Conservation (phyloP, 768 basidiomycete genomes). For the Daedalea quercina region DNA sequence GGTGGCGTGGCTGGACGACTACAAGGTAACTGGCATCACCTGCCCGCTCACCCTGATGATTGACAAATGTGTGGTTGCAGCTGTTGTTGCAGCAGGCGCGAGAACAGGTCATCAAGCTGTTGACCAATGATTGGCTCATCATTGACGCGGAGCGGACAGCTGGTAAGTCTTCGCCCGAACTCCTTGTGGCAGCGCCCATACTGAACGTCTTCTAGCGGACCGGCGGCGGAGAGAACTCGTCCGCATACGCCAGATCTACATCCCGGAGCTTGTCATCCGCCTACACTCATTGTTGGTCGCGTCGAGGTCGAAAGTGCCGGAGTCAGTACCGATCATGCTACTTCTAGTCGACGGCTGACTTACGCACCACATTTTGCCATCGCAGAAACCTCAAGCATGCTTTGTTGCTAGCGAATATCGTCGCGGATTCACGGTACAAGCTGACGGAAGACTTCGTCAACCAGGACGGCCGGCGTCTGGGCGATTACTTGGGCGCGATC, state of each 20-base stretch:
- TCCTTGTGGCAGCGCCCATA: not conserved
- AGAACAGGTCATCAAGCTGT: constrained; percentile 59
- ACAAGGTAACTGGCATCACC: constrained; percentile 39
- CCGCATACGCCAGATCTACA: constrained; percentile 81
- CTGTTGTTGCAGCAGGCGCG: constrained; percentile 55
- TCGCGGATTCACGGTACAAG: constrained; percentile 83
- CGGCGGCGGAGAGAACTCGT: constrained; percentile 59
- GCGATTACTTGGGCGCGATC: constrained; percentile 70
- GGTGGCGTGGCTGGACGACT: constrained; percentile 56
- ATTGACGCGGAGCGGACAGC: constrained; percentile 39
- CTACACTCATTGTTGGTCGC: constrained; percentile 67
- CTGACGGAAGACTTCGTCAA: constrained; percentile 81
- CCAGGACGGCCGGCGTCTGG: constrained; percentile 52
- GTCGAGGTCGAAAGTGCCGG: constrained; percentile 57
- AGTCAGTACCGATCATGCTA: constrained; percentile 40
- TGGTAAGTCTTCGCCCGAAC: constrained; percentile 25
- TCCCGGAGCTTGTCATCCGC: constrained; percentile 85
- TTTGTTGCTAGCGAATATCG: constrained; percentile 71
- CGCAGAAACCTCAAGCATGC: constrained; percentile 70
- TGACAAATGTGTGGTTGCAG: constrained; percentile 23
- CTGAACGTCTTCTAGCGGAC: constrained; percentile 27
- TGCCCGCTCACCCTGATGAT: not conserved
- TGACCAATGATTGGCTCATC: constrained; percentile 76
- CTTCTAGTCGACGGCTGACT: not conserved
- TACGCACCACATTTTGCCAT: not conserved